Evolutionary conservation across 495 filamentous ascomycete species (phyloP), one percentile per base, ranked within the genome.

Genomic region (Penicillium salamii): DNA sequence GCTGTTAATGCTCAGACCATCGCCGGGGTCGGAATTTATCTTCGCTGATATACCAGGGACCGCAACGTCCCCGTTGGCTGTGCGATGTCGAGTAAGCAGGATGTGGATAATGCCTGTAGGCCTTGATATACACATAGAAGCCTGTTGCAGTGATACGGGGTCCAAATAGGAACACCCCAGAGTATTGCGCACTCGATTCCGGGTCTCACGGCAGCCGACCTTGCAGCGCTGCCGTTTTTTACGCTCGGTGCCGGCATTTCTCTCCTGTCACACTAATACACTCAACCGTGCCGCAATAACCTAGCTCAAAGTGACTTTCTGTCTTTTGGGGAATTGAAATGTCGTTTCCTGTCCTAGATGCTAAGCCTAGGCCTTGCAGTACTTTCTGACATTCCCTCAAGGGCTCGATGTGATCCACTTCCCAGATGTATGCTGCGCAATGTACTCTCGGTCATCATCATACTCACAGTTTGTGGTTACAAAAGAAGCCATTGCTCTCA

Each of bases 151-250:
- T 42, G 46, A 49, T 55, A 55, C 47, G 17, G 17, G 33, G 9
- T 55, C 26, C n/a, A 42, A 50, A 38, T 29, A 42, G 45, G 38
- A 61, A 52, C 46, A 42, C 19, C 20, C 33, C 41, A 39, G 37
- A 43, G 6, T 7, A 21, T 7, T 7, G 38, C 36, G 28, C 15
- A 34, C 23, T 8, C 35, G 32, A 24, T 48, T 19, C 35, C 46
- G 11, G 41, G 61, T 64, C 50, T 54, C 52, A 64, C 61, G 47
- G 36, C 58, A 59, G 55, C 9, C 40, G 42, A 50, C 46, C 38
- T 37, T 56, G 49, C 43, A 49, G 47, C 43, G 34, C 43, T 58
- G 46, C 55, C 54, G 41, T 52, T 61, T 32, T 45, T 44, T 48
- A 57, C 34, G 50, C 53, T 60, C 41, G 49, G 49, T 40, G 52